Base-by-base conservation (phyloP, 2,329 filamentous ascomycete genomes). In the Diaporthe vaccinii region DNA sequence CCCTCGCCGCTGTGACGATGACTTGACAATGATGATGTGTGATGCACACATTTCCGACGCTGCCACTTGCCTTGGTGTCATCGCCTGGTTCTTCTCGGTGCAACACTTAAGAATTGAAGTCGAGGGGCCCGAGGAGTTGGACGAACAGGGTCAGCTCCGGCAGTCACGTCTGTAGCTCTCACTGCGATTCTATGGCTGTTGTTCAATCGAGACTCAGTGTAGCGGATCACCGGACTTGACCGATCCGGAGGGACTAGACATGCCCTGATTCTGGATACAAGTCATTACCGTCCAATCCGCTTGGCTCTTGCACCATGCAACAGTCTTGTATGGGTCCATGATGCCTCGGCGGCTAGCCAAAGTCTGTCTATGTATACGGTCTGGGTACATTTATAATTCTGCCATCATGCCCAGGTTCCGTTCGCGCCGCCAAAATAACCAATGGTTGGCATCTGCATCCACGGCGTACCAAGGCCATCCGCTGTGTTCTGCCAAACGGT, bases 401-500 rank as follows among this genome's bases (percentile, higher is more conserved):
- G 31, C n/a, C 3, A 34, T 78, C 58, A 82, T 20, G 79, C 59
- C 82, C 81, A 83, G 1, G 82, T 83, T 7, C 81, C 82, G 39
- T 83, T 83, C 0, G 77, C 58, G 2, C 79, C 78, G 17, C 82
- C 82, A 75, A 83, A 83, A 61, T 83, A 83, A 36, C 82, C 81
- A 12, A 79, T 71, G 36, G 80, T 79, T 3, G 82, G 82, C 80
- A 83, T 81, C 25, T 77, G 44, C 46, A 81, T 22, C 82, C 82
- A 83, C 0, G 82, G 79, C 2, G 79, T 72, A 3, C 82, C 81
- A n/a, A 78, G 76, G 10, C 80, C 79, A 68, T 83, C 82, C 0
- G 82, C 82, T 0, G 82, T 83, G 51, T 83, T 81, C 67, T 82
- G 78, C 82, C 82, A 83, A 73, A 84, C 82, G 9, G 77, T 80